Evolutionary conservation across 2,329 filamentous ascomycete species (phyloP), one percentile per base, ranked within the genome.

Genomic region (Nemania diffusa): DNA sequence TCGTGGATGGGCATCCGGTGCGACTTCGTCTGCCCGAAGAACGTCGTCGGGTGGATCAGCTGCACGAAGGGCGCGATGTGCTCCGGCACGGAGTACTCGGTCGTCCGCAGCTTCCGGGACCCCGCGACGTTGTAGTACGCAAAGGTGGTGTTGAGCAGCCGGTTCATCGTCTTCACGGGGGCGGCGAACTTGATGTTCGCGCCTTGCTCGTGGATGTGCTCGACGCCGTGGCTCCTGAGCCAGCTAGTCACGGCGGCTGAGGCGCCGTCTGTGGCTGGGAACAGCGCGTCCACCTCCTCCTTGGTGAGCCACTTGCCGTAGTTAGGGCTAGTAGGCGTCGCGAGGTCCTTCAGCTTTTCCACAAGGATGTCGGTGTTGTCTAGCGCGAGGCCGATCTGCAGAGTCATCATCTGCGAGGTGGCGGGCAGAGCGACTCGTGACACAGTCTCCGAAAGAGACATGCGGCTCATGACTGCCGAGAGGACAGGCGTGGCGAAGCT

Each of bases 1-100:
- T 29, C 44, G 6, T 56, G 1, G 29, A 65, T 60, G 7, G 32
- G 29, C 61, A 69, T 53, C 8, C 40, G 55, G 24, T 63, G 59
- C 7, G 70, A 67, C 32, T 48, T 65, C 34, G 65, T 68, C 29
- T 62, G 52, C 55, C 80, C 81, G 63, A 84, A 84, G 70, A 78
- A 82, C n/a, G 80, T 81, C 2, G 81, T 82, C 0, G 81, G 81
- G 40, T 80, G 78, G 55, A 83, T 76, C 29, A 82, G 68, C 67
- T 81, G 79, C 67, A 83, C 78, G 62, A 78, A 62, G 1, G 57
- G 27, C 2, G 74, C 69, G 59, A 83, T 67, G 20, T 77, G 71
- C 7, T 79, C 76, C 0, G 69, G 69, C n/a, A 72, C 68, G 1
- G 68, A 71, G 53, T 71, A 72, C 37, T 65, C 62, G 2, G 53